Percentiles rank a stretch among this genome's conserved stretches.
These are phyloP conservation scores for Sequoia sempervirens DNA, from an alignment of 75 land plant genomes.

Conservation along the genomic window DNA sequence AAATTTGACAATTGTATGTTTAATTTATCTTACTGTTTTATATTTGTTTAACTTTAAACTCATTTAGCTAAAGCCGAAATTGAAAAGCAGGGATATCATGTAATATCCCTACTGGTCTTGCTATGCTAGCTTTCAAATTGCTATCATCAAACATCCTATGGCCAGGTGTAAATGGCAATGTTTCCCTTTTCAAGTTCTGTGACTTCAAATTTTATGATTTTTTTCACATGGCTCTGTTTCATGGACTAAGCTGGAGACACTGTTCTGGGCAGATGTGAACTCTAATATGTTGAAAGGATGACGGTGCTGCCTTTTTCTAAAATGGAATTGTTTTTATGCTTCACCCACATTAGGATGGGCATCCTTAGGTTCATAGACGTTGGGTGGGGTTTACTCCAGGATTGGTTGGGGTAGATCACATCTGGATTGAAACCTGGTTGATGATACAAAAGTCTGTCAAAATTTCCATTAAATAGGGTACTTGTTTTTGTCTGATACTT, in stretches of 20 bases:
- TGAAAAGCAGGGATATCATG: not conserved
- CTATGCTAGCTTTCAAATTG: no score
- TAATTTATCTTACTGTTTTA: not conserved
- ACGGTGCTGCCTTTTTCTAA: no score
- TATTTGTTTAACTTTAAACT: not conserved
- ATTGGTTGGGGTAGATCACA: not conserved
- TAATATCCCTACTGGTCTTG: not conserved
- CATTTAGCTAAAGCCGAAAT: not conserved
- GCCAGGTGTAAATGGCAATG: no score
- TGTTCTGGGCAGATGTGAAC: no score
- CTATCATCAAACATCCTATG: no score
- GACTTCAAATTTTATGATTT: no score
- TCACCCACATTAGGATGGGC: not conserved
- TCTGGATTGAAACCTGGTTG: not conserved
- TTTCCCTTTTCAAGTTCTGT: no score
- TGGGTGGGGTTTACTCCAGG: not conserved
- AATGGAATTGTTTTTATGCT: no score
- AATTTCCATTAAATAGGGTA: not conserved
- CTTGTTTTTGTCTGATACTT: not conserved
- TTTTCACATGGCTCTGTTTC: no score
- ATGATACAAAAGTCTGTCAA: not conserved
- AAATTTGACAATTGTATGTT: no score
- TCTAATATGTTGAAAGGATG: no score
- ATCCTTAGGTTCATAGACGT: not conserved
- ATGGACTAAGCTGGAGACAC: no score